Base-by-base conservation (phyloP, 768 basidiomycete genomes). In the Amylocystis lapponica region DNA sequence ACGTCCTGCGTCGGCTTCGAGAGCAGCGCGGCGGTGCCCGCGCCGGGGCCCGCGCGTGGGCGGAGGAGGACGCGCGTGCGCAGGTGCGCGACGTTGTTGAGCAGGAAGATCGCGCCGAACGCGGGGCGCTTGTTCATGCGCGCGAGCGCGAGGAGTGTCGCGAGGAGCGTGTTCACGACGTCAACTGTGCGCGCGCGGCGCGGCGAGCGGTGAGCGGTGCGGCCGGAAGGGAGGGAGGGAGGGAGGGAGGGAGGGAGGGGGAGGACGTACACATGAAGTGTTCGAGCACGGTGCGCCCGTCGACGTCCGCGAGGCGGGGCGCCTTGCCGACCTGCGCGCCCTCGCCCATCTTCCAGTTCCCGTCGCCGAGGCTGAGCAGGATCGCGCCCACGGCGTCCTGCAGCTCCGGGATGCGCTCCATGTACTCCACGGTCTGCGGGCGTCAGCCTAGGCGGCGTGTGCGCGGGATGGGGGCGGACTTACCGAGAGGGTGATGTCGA, bases 341-440 rank as follows among this genome's bases (percentile, higher is more conserved):
- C 47, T 87, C 86, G 4, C 89, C 89, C 88, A 92, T 91, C 63
- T 79, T 86, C 89, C 89, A 91, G 51, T 91, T 91, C 9, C 89
- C 89, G 47, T 92, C 88, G 0, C 89, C 89, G 1, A 92, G 73
- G 2, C 79, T 75, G 30, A 78, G 58, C 27, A 91, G 65, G 0
- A 81, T 79, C 1, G 83, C 68, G 1, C 74, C 75, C 9, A 81
- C 85, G 1, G 84, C 86, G 14, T 67, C 71, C 42, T 79, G 72
- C 3, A 90, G 83, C 38, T 81, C 76, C 0, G 86, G 84, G 3
- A 92, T 64, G 40, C 74, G 70, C 43, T 84, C 76, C 48, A 92
- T 58, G 55, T 86, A 91, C 31, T 73, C 68, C 14, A 83, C 71
- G 0, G 82, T 81, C 83, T 87, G 50, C 20, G 19, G 44, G n/a